These are phyloP conservation scores for Euphorbia lathyris DNA, from an alignment of 345 rosid genomes.

Conservation along the genomic window DNA sequence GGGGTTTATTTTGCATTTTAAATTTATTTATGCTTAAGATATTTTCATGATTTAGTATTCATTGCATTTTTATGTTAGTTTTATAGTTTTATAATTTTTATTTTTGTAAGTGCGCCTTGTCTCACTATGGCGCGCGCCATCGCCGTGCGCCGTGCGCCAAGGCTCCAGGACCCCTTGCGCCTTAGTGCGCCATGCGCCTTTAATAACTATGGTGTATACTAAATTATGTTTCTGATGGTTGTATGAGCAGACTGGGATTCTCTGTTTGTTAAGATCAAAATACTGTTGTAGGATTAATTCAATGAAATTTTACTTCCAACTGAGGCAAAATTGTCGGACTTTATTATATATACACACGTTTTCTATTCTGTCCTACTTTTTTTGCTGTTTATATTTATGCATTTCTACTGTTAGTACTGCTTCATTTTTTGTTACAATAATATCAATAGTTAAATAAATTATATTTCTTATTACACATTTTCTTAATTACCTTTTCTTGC, in stretches of 20 bases:
- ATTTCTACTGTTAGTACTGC: not conserved
- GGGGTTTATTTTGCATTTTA: no score
- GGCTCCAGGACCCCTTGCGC: no score
- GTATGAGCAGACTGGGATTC: not conserved
- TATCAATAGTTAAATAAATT: not conserved
- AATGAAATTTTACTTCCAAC: not conserved
- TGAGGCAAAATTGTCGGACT: no score
- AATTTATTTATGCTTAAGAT: no score
- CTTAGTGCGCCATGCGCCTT: no score
- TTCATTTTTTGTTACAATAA: not conserved
- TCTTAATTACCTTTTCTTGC: constrained; percentile 17
- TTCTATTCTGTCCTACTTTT: not conserved
- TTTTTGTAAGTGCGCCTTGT: no score
- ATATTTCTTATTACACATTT: constrained; percentile 1
- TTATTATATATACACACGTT: not conserved
- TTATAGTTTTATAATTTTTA: no score
- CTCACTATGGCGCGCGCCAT: no score
- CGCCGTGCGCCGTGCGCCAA: no score
- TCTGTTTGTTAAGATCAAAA: not conserved
- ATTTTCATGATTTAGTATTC: no score
- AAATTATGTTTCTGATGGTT: not conserved
- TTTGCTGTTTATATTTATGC: not conserved
- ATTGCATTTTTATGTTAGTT: no score
- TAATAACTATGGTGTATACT: no score
- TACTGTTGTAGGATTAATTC: not conserved